Conservation (phyloP, 805 yeast genomes). For the Pichia insulana region DNA sequence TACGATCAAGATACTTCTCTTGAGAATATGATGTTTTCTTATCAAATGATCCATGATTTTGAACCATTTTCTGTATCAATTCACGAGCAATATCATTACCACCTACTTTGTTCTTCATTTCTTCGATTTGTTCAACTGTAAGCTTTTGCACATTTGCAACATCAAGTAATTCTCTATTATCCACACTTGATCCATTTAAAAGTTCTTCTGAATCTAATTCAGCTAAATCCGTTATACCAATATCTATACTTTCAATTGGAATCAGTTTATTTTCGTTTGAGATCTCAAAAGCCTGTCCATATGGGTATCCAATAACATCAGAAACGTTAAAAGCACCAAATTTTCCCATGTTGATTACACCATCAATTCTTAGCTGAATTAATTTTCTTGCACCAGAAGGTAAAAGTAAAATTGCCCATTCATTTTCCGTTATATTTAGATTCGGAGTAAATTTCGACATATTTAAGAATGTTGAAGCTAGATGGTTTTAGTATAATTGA, state of each 20-base stretch:
- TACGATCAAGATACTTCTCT: conserved; percentile 83
- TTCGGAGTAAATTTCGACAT: conserved; percentile 12
- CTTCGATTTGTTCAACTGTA: conserved; percentile 74
- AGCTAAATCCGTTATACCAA: conserved; percentile 12
- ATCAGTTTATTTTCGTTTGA: conserved; percentile 43
- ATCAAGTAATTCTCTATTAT: conserved; percentile 55
- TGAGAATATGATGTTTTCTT: conserved; percentile 85
- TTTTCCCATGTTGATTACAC: conserved; percentile 71
- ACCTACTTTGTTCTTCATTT: conserved; percentile 63
- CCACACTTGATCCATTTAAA: conserved; percentile 19
- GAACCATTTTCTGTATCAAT: conserved; percentile 73
- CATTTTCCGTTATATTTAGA: conserved; percentile 35
- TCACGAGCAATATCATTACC: conserved; percentile 57
- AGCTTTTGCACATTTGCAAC: conserved; percentile 69
- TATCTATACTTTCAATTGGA: conserved; percentile 33
- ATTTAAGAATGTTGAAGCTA: neutral
- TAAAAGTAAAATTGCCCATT: conserved; percentile 56
- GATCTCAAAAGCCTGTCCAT: conserved; percentile 87
- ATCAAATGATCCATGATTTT: conserved; percentile 78
- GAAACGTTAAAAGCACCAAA: conserved; percentile 79
- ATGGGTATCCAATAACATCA: conserved; percentile 69
- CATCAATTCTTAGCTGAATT: conserved; percentile 53
- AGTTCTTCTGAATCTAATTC: conserved; percentile 23
- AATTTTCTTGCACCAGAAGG: conserved; percentile 79
- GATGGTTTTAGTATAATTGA: too few relatives aligned